Conservation (phyloP, 225 moss, liverwort and hornwort genomes). For the Physcomitrellopsis africana region DNA sequence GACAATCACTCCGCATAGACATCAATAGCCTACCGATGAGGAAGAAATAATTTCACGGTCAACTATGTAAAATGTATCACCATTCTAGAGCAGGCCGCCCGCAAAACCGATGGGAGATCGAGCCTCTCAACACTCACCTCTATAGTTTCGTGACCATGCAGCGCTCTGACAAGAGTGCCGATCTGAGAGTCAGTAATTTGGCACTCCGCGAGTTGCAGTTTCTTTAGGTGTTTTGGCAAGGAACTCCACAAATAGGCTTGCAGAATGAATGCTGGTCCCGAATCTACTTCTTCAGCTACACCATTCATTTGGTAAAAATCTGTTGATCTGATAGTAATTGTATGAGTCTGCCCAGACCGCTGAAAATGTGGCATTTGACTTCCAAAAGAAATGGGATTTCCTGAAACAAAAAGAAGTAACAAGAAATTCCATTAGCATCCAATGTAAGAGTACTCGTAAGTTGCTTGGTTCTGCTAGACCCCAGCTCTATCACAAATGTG, state of each 20-base stretch:
- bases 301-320: slow-evolving; percentile 24
- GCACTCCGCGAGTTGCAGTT: slow-evolving; percentile 58
- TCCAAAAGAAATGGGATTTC: slow-evolving; percentile 43
- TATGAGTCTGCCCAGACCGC: slow-evolving; percentile 35
- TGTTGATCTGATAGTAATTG: slow-evolving; percentile 38
- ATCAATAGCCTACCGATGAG: neutral
- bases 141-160: slow-evolving; percentile 47
- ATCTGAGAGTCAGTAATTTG: slow-evolving; percentile 63
- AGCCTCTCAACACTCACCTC: slow-evolving; percentile 44
- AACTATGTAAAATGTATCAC: neutral
- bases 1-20: too few relatives aligned
- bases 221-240: slow-evolving; percentile 53
- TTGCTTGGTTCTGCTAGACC: slow-evolving; percentile 11
- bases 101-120: neutral
- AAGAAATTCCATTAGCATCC: slow-evolving; percentile 1
- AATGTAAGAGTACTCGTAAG: neutral
- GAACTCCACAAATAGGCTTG: slow-evolving; percentile 53
- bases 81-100: neutral
- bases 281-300: slow-evolving; percentile 35
- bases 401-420: slow-evolving; percentile 30
- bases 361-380: slow-evolving; percentile 45
- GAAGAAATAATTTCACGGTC: neutral
- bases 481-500: slow-evolving; percentile 3
- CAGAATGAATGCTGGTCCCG: slow-evolving; percentile 30
- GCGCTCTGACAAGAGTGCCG: slow-evolving; percentile 43